Base-by-base conservation (phyloP, 345 rosid genomes). In the Salix brachista region DNA sequence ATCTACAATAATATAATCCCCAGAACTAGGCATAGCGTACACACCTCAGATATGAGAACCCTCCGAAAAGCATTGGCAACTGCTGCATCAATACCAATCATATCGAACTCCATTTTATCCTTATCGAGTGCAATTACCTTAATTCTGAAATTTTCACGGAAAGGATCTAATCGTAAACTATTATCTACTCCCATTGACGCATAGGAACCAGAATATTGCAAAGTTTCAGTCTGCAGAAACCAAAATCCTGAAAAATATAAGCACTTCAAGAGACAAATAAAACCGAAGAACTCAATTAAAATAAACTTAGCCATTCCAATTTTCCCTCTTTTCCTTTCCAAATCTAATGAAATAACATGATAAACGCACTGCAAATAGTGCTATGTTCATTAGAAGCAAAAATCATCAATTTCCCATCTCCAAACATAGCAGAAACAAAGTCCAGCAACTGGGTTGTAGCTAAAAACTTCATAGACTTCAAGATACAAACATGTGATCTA, bases 31-130 rank as follows among this genome's bases (percentile, higher is more conserved):
- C 39, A 50, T n/a, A 48, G 54, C 19, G 25, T 58, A 84, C 87
- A 21, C 36, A 93, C 98, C 96, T 96, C 99, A 62, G 99, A 83
- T 81, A 93, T 72, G 64, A 96, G 97, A 46, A 96, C 90, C 86
- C 99, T 91, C 75, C 99, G 85, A 69, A 96, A 92, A 14, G 98
- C 91, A 81, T 96, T 96, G 58, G 98, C 99, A 67, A 96, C 78
- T 12, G 97, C 80, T 61, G 96, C 87, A 88, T 89, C 86, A 61
- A 93, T 87, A 79, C 99, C 98, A 4, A 91, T 84, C 92, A 96
- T 85, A 79, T 94, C 99, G 72, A 96, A 92, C 81, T 87, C 96
- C 84, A 96, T 85, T 37, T 89, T 96, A 8, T 90, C 88, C 73
- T 85, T 70, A 8, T 87, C 78, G 9, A 85, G 80, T 39, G 79